Conservation (phyloP, 2,329 filamentous ascomycete genomes). For the Hypocreales sp. region DNA sequence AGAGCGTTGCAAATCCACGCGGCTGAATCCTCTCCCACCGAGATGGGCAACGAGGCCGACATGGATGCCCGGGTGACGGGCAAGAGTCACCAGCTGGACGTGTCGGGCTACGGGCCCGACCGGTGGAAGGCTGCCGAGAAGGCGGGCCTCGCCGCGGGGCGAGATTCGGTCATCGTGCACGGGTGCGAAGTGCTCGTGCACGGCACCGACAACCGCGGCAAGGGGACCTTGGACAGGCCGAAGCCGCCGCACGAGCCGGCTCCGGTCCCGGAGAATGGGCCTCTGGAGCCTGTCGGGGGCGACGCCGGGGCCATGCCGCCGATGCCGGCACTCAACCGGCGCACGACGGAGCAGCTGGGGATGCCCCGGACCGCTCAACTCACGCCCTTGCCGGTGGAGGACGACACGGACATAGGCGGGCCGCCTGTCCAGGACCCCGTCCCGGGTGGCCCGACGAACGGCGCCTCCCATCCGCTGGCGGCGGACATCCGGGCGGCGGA, state of each 20-base stretch:
- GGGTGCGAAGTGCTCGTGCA: conserved; percentile 58
- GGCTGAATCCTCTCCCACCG: conserved; percentile 21
- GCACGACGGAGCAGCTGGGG: conserved; percentile 51
- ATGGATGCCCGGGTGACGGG: conserved; percentile 19
- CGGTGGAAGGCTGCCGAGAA: conserved; percentile 53
- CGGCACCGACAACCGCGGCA: conserved; percentile 47
- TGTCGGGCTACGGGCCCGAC: conserved; percentile 64
- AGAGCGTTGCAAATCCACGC: too few species aligned
- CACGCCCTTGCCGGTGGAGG: conserved; percentile 50
- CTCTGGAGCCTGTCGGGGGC: conserved; percentile 15
- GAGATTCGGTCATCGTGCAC: conserved; percentile 55
- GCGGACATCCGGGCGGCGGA: conserved; percentile 58
- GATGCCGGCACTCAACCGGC: conserved; percentile 36
- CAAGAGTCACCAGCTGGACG: conserved; percentile 52
- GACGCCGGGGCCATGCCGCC: conserved; percentile 32
- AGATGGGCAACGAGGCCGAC: conserved; percentile 1
- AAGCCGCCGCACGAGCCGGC: conserved; percentile 16
- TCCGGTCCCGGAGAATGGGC: conserved; percentile 13
- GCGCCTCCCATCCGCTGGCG: conserved; percentile 34
- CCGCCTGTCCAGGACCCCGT: conserved; percentile 43
- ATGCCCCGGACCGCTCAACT: conserved; percentile 55
- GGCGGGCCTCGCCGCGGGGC: conserved; percentile 43
- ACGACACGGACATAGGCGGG: conserved; percentile 73
- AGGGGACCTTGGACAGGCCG: conserved; percentile 33
- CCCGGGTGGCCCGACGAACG: conserved; percentile 28